Evolutionary conservation across 495 filamentous ascomycete genomes (phyloP), one percentile per base, ranked within the genome.

Genomic region (Halenospora varia): DNA sequence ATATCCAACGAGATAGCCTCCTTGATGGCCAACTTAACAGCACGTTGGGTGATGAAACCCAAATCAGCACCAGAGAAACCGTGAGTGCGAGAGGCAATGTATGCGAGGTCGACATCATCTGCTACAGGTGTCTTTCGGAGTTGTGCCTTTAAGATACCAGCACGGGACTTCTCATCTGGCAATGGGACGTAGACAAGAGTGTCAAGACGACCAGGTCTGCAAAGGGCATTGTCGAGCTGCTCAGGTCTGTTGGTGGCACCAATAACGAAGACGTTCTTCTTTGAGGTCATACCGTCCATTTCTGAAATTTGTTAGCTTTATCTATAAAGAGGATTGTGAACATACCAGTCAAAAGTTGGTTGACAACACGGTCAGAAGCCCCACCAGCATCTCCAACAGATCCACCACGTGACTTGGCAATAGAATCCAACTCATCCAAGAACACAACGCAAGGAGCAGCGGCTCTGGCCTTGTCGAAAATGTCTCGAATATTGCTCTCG

Each of bases 221-320:
- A 96, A 64, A 98, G 83, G 57, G 94, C 94, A 69, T 92, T 92
- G 75, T 98, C 94, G 47, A 98, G 85, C 77, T 97, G 94, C 79
- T 98, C 94, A 41, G 94, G 94, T 77, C 94, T 85, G 79, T 98
- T 98, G 69, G 94, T 98, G 26, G 94, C 94, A 73, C 94, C 94
- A 66, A 98, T 98, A 64, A 98, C 94, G 77, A 98, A 98, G 65
- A 98, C 94, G 75, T 98, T 98, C 88, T 98, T 98, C 89, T 98
- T 98, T 8, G 93, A 96, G 48, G 95, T 97, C 92, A 96, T 96
- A 66, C 92, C 92, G 65, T 96, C 92, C 92, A 96, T 96, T 84
- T 96, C 92, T 93, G 67, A 39, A 64, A 41, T 26, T 22, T 18
- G 66, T 86, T 76, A 86, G 83, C 63, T 20, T 49, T 26, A 49